phyloP scores from a whole-genome alignment of 768 basidiomycete genomes.

The Tricholoma matsutake region DNA sequence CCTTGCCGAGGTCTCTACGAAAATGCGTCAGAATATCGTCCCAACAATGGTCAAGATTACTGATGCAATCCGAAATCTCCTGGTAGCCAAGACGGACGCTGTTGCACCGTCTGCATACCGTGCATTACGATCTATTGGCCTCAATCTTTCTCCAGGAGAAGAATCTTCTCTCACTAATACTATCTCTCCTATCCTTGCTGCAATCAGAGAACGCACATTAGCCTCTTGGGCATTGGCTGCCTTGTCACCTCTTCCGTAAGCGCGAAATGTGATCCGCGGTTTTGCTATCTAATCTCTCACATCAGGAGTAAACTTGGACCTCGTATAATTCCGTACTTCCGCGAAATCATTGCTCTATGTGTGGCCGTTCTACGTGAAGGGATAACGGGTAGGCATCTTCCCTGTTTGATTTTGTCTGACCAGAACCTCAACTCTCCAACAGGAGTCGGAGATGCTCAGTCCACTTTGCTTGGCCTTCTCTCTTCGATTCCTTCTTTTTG shows the following conservation, averaged over 20 bases:
- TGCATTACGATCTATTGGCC: conserved; percentile 58
- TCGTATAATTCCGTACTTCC: conserved; percentile 83
- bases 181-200: conserved; percentile 55
- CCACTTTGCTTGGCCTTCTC: conserved; percentile 67
- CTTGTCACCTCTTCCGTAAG: conserved; percentile 61
- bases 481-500: conserved; percentile 82
- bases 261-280: conserved; percentile 8
- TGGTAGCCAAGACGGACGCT: conserved; percentile 40
- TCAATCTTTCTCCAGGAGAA: conserved; percentile 61
- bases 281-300: not conserved
- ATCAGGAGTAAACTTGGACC: conserved; percentile 75
- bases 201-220: conserved; percentile 38
- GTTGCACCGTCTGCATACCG: conserved; percentile 49
- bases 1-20: conserved; percentile 54
- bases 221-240: conserved; percentile 47
- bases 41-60: conserved; percentile 53
- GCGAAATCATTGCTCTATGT: conserved; percentile 61
- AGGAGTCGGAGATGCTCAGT: conserved; percentile 35
- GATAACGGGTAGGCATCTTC: conserved; percentile 29
- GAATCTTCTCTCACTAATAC: conserved; percentile 57
- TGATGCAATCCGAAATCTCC: conserved; percentile 43
- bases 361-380: conserved; percentile 44
- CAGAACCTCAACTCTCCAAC: not conserved
- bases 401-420: not conserved
- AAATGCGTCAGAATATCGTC: conserved; percentile 50